These are phyloP conservation scores for Eucalyptus grandis DNA, from an alignment of 345 rosid species.

Conservation along the genomic window DNA sequence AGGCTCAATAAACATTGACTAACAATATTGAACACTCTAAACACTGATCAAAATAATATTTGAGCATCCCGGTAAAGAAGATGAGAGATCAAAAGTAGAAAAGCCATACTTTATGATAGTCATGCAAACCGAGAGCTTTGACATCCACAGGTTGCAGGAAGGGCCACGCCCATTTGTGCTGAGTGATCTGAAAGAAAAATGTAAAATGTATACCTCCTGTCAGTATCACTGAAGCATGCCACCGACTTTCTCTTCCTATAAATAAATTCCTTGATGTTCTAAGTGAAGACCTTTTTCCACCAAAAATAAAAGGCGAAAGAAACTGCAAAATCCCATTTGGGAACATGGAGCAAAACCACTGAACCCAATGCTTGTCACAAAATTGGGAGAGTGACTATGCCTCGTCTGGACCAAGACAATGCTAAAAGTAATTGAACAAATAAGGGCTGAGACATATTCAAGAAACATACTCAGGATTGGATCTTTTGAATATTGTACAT, in stretches of 20 bases:
- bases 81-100: neutral
- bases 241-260: neutral
- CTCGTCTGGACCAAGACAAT: neutral
- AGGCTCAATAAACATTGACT: neutral
- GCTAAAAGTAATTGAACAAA: neutral
- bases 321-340: neutral
- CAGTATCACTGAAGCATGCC: neutral
- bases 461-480: neutral
- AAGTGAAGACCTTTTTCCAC: neutral
- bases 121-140: slow-evolving; percentile 70
- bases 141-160: slow-evolving; percentile 90
- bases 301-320: neutral
- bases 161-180: slow-evolving; percentile 84
- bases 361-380: neutral
- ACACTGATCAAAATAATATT: neutral
- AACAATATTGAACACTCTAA: neutral
- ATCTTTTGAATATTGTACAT: neutral
- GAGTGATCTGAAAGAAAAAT: slow-evolving; percentile 41
- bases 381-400: neutral
- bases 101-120: slow-evolving; percentile 56
- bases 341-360: neutral
- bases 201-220: neutral
- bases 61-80: no score
- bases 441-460: neutral
- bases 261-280: neutral